Percentiles rank a stretch among this genome's conserved stretches.
Evolutionary conservation across 768 basidiomycete genomes (phyloP).

Genomic region (Tylopilus sp.): DNA sequence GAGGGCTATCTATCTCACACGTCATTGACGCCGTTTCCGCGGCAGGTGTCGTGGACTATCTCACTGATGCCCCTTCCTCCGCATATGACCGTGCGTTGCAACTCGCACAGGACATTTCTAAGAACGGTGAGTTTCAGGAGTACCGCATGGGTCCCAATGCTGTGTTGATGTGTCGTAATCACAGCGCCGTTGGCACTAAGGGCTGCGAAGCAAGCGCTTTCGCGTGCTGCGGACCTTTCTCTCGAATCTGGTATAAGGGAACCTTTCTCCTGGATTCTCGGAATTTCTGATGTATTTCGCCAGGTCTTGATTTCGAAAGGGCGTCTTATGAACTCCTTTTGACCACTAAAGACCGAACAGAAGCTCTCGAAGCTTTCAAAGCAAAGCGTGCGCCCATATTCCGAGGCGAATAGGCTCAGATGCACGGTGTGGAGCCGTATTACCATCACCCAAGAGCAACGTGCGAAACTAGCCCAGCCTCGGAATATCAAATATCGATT

Average conservation of each 20-base stretch:
- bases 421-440: neutral
- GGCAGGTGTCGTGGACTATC: conserved; percentile 83
- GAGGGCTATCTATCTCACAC: neutral
- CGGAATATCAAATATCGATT: neutral
- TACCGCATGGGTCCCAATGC: neutral
- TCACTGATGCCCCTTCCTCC: conserved; percentile 55
- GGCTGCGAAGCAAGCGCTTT: conserved; percentile 86
- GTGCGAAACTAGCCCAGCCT: neutral
- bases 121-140: conserved; percentile 46
- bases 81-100: conserved; percentile 69
- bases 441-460: neutral
- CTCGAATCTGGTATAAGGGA: conserved; percentile 61
- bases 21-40: conserved; percentile 8
- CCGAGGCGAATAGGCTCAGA: conserved; percentile 59
- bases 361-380: conserved; percentile 83
- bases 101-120: conserved; percentile 66
- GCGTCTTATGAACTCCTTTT: conserved; percentile 81
- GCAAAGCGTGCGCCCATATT: conserved; percentile 80
- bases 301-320: conserved; percentile 90
- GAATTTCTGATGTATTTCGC: neutral
- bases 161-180: neutral
- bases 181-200: conserved; percentile 81
- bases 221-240: conserved; percentile 71
- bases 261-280: neutral
- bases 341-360: conserved; percentile 68